Conservation (phyloP, 441 rosid species). For the Populus hybrid region DNA sequence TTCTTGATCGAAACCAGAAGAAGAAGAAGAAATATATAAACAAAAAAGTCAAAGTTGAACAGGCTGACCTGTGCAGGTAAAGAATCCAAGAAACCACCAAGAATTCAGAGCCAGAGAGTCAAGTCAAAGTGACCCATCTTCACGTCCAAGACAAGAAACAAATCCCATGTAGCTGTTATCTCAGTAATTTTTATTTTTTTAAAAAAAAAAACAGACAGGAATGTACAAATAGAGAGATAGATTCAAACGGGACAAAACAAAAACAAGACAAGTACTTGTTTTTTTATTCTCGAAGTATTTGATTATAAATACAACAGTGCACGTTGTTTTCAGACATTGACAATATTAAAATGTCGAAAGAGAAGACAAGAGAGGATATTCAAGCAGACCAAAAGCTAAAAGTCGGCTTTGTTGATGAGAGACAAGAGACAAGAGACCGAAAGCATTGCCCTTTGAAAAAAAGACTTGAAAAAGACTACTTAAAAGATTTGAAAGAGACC, state of each 20-base stretch:
- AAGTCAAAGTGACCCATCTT: conserved; percentile 21
- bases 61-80: conserved; percentile 26
- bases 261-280: neutral
- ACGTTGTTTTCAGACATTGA: conserved; percentile 36
- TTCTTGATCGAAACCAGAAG: no score
- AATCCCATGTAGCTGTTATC: conserved; percentile 16
- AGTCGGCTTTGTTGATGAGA: conserved; percentile 40
- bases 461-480: neutral
- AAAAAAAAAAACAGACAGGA: neutral
- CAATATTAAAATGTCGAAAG: conserved; percentile 7
- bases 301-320: conserved; percentile 28
- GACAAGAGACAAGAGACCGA: conserved; percentile 38
- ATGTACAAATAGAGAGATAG: neutral
- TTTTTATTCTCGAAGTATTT: neutral
- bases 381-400: conserved; percentile 39
- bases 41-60: neutral
- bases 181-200: neutral
- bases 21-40: conserved; percentile 2
- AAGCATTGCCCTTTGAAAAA: conserved; percentile 19
- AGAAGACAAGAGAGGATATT: conserved; percentile 9
- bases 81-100: conserved; percentile 14
- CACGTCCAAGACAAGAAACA: conserved; percentile 20
- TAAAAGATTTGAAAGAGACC: neutral
- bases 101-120: conserved; percentile 18
- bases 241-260: neutral